phyloP scores from a whole-genome alignment of 2,329 filamentous ascomycete genomes.

The Monosporascus ibericus region DNA sequence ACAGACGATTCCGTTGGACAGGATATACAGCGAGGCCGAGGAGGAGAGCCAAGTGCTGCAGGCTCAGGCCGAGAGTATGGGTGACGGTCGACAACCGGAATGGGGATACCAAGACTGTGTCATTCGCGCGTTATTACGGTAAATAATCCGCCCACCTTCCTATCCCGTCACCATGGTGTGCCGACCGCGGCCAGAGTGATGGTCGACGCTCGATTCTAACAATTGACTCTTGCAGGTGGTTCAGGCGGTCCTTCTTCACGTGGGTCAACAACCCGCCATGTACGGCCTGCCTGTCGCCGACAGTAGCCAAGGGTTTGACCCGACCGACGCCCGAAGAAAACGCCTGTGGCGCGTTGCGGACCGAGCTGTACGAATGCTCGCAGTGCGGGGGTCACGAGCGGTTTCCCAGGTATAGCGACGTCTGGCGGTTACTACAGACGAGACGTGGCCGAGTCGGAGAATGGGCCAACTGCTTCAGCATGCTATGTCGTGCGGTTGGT shows the following conservation, averaged over 20 bases:
- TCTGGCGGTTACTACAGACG: slow-evolving; percentile 75
- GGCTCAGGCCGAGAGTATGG: slow-evolving; percentile 59
- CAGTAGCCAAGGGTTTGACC: slow-evolving; percentile 75
- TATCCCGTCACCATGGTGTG: too few relatives aligned
- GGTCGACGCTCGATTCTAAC: too few relatives aligned
- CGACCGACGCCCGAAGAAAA: slow-evolving; percentile 83
- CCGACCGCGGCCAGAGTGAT: too few relatives aligned
- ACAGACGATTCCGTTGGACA: slow-evolving; percentile 55
- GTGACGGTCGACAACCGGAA: slow-evolving; percentile 53
- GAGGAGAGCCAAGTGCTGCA: slow-evolving; percentile 85
- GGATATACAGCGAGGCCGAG: slow-evolving; percentile 60
- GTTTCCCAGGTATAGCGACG: slow-evolving; percentile 92
- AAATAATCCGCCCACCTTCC: too few relatives aligned
- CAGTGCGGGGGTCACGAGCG: slow-evolving; percentile 76
- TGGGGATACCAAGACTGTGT: slow-evolving; percentile 99
- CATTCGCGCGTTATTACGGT: slow-evolving; percentile 75
- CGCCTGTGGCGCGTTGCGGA: slow-evolving; percentile 77
- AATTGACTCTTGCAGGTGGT: slow-evolving; percentile 61
- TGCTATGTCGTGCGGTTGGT: slow-evolving; percentile 91
- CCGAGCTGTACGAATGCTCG: slow-evolving; percentile 86
- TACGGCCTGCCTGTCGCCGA: slow-evolving; percentile 73
- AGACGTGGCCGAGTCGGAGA: slow-evolving; percentile 83
- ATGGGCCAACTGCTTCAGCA: slow-evolving; percentile 98
- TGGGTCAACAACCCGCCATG: slow-evolving; percentile 97
- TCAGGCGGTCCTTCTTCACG: slow-evolving; percentile 88